Percentiles rank a stretch among this genome's conserved stretches.
Evolutionary conservation across 495 filamentous ascomycete species (phyloP).

Genomic region (Daldinia bambusicola): DNA sequence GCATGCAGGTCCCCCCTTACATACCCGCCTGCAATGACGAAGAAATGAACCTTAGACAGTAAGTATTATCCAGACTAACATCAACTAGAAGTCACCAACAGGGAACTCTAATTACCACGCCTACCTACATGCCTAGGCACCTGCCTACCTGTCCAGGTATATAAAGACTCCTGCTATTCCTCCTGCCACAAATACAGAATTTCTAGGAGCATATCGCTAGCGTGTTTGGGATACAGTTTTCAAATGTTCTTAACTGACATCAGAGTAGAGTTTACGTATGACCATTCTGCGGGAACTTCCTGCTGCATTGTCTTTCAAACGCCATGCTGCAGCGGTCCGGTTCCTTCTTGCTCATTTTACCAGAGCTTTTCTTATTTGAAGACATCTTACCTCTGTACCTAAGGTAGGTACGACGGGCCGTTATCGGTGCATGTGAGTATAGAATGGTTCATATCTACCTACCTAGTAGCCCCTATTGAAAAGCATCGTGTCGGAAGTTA

Average conservation of each 20-base stretch:
- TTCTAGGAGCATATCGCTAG: constrained; percentile 5
- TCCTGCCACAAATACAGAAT: neutral
- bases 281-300: neutral
- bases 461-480: neutral
- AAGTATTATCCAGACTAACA: neutral
- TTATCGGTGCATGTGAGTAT: neutral
- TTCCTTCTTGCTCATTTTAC: neutral
- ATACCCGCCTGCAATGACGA: neutral
- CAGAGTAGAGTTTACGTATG: constrained; percentile 9
- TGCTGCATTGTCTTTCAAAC: neutral
- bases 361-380: neutral
- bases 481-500: neutral
- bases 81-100: constrained; percentile 7
- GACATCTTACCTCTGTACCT: neutral
- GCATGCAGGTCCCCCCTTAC: constrained; percentile 23
- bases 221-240: neutral
- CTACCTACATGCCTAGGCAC: neutral
- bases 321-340: neutral
- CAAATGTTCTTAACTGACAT: constrained; percentile 10
- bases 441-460: neutral
- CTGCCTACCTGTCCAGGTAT: too few relatives aligned
- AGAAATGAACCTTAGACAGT: constrained; percentile 7
- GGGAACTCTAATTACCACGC: neutral
- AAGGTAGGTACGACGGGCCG: neutral
- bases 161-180: constrained; percentile 4